phyloP scores from a whole-genome alignment of 371 early-diverging fungal species.

The Lichtheimia corymbifera region DNA sequence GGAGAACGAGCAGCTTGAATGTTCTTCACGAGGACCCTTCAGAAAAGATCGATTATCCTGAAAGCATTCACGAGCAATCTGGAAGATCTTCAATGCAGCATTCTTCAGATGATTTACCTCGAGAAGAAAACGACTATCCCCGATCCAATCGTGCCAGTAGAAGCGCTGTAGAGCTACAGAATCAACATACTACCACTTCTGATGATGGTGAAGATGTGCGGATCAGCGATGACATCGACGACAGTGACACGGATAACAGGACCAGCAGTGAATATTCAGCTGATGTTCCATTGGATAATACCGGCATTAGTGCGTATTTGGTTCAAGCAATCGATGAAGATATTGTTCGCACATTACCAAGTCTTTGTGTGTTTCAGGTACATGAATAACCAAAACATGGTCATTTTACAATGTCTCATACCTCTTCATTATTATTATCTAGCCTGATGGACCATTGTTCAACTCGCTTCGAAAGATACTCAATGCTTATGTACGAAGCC shows the following conservation, averaged over 20 bases:
- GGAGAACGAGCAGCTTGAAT: conserved; percentile 49
- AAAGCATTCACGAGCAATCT: conserved; percentile 8
- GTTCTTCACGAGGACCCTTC: conserved; percentile 33
- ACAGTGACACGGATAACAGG: conserved; percentile 20
- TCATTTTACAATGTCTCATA: background rate
- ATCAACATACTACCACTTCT: background rate
- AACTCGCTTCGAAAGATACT: conserved; percentile 40
- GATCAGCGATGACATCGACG: conserved; percentile 9
- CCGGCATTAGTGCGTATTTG: conserved; percentile 27
- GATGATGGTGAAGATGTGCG: conserved; percentile 11
- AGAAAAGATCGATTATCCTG: conserved; percentile 4
- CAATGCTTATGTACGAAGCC: conserved; percentile 43
- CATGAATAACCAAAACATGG: background rate
- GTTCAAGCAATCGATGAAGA: conserved; percentile 50
- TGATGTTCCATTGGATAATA: conserved; percentile 18
- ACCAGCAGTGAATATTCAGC: conserved; percentile 7
- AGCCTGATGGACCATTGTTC: conserved; percentile 54
- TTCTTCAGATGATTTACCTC: background rate
- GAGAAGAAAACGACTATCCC: conserved; percentile 1
- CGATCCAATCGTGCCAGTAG: conserved; percentile 6
- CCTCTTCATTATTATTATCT: background rate
- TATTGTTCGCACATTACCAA: conserved; percentile 50
- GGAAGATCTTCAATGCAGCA: background rate
- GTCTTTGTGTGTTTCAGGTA: conserved; percentile 55
- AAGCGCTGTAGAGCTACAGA: conserved; percentile 1